A percentile compares a stretch with the other conserved stretches of the same genome.
phyloP scores from a whole-genome alignment of 345 rosid species.

The Aegle marmelos region DNA sequence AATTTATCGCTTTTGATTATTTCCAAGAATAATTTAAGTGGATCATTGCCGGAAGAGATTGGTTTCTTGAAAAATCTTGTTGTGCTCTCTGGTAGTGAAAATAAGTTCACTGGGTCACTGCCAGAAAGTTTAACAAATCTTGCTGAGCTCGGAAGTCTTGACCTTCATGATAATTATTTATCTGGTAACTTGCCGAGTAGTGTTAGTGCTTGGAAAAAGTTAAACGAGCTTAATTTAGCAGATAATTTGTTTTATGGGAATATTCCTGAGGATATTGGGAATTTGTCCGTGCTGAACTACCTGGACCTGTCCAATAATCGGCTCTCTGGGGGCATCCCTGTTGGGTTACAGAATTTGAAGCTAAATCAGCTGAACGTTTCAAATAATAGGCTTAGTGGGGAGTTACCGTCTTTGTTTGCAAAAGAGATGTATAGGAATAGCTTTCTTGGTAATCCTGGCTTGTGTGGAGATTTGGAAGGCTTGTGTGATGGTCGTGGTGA shows the following conservation, averaged over 20 bases:
- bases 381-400: constrained; percentile 63
- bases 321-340: constrained; percentile 67
- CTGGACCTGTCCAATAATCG: constrained; percentile 79
- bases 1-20: constrained; percentile 64
- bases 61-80: constrained; percentile 56
- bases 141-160: constrained; percentile 56
- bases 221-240: constrained; percentile 79
- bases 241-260: constrained; percentile 54
- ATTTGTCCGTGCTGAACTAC: constrained; percentile 72
- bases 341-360: constrained; percentile 74
- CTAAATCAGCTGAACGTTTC: constrained; percentile 88
- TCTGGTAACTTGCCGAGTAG: constrained; percentile 66
- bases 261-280: constrained; percentile 68
- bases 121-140: constrained; percentile 67
- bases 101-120: constrained; percentile 59
- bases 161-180: constrained; percentile 68
- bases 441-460: constrained; percentile 76
- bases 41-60: constrained; percentile 69
- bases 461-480: constrained; percentile 74
- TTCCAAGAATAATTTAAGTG: constrained; percentile 62
- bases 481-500: constrained; percentile 47
- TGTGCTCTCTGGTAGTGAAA: constrained; percentile 57
- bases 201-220: constrained; percentile 66
- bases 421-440: constrained; percentile 62
- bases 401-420: constrained; percentile 62